These are phyloP conservation scores for Calocybe indica DNA, from an alignment of 768 basidiomycete genomes.

Conservation along the genomic window DNA sequence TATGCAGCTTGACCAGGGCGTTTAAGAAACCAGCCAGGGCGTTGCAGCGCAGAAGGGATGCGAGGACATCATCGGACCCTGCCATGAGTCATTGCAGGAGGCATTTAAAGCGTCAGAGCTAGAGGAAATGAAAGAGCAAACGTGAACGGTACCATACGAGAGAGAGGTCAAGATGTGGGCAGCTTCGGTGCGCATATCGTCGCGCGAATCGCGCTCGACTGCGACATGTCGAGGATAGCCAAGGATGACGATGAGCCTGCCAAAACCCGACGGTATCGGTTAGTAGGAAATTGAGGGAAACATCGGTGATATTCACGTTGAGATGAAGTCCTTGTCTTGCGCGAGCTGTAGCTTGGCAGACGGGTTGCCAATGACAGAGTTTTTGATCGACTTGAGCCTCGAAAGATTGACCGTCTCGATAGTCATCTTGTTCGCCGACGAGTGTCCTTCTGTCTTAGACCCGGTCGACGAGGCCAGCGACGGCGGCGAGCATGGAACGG, in stretches of 20 bases:
- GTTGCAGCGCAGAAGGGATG: slow-evolving; percentile 48
- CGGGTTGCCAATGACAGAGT: slow-evolving; percentile 75
- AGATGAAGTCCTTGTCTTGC: slow-evolving; percentile 49
- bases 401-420: too few relatives aligned
- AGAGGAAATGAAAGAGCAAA: not conserved
- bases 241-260: too few relatives aligned
- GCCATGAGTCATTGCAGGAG: not conserved
- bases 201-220: slow-evolving; percentile 45
- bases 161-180: slow-evolving; percentile 72
- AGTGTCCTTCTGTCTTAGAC: too few relatives aligned
- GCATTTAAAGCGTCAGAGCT: too few relatives aligned
- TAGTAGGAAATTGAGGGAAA: not conserved
- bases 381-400: slow-evolving; percentile 73
- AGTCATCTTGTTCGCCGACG: too few relatives aligned
- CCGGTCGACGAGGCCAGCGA: too few relatives aligned
- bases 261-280: too few relatives aligned
- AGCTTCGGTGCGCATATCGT: slow-evolving; percentile 62
- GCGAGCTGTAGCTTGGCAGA: slow-evolving; percentile 59
- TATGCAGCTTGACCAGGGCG: slow-evolving; percentile 46
- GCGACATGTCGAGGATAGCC: too few relatives aligned
- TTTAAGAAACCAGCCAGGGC: slow-evolving; percentile 57
- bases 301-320: slow-evolving; percentile 33
- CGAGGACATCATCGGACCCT: slow-evolving; percentile 61
- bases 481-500: too few relatives aligned
- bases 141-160: slow-evolving; percentile 45